Conservation (phyloP, 805 yeast species). For the Spathaspora girioi region DNA sequence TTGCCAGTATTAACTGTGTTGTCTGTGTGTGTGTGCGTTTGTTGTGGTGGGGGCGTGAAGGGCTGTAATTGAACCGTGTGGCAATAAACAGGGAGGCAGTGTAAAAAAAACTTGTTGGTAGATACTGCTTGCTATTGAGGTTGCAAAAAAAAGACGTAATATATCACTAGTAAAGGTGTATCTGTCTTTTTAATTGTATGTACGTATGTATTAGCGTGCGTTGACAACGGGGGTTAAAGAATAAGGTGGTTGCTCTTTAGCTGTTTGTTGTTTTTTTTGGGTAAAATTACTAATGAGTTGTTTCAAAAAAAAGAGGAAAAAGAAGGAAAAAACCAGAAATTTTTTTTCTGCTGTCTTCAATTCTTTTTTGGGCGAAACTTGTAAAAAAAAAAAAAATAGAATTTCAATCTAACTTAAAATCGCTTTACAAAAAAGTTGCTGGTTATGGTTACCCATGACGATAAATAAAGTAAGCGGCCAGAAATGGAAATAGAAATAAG, state of each 20-base stretch:
- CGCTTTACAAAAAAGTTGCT: not conserved
- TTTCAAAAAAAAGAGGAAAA: not conserved
- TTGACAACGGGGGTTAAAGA: not conserved
- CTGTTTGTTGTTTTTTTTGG: not conserved
- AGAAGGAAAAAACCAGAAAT: not conserved
- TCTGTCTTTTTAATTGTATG: not conserved
- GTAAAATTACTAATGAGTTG: conserved; percentile 2
- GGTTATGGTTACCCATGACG: not conserved
- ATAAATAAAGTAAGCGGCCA: no score
- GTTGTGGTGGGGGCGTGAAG: conserved; percentile 2
- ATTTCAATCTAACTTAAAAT: conserved; percentile 1
- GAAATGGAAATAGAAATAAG: no score
- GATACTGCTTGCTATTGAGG: not conserved
- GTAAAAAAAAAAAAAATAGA: not conserved
- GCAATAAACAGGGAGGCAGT: not conserved
- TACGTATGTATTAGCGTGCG: not conserved
- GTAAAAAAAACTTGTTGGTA: not conserved
- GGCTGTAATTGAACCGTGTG: not conserved
- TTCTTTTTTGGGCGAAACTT: not conserved
- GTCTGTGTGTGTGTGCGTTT: conserved; percentile 4
- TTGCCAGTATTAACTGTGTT: not conserved
- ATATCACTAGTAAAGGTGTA: not conserved
- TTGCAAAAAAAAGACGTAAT: not conserved
- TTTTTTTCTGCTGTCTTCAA: not conserved
- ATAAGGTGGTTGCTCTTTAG: not conserved